Evolutionary conservation across 495 filamentous ascomycete genomes (phyloP).

Genomic region (Penicillium silybi): DNA sequence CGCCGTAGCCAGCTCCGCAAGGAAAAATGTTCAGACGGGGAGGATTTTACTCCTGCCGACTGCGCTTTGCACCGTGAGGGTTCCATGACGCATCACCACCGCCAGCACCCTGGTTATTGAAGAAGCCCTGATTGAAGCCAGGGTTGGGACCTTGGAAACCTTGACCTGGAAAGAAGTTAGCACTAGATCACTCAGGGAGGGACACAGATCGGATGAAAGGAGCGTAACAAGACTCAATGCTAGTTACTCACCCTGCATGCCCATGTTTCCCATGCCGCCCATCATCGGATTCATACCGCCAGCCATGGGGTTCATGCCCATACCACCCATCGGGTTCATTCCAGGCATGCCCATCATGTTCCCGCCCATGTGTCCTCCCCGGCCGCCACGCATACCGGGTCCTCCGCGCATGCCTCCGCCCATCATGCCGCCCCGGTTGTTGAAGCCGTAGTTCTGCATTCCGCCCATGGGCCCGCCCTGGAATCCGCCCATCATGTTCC

Average conservation of each 20-base stretch:
- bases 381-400: conserved; percentile 66
- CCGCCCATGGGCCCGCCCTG: conserved; percentile 46
- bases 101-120: conserved; percentile 55
- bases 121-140: conserved; percentile 73
- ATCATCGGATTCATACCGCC: conserved; percentile 49
- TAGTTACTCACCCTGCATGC: conserved; percentile 52
- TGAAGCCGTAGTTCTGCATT: conserved; percentile 59
- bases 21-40: not conserved
- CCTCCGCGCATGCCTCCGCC: conserved; percentile 65
- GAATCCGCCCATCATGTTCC: conserved; percentile 59
- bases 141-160: conserved; percentile 65
- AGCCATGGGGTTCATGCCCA: conserved; percentile 62
- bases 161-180: conserved; percentile 23
- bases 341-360: conserved; percentile 53
- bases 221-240: not conserved
- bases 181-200: not conserved
- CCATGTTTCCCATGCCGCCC: conserved; percentile 55
- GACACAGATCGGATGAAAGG: not conserved
- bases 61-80: conserved; percentile 78
- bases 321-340: conserved; percentile 54
- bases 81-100: conserved; percentile 66
- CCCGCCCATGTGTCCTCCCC: conserved; percentile 55
- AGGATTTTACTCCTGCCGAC: conserved; percentile 57
- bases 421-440: conserved; percentile 63
- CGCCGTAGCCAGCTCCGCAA: conserved; percentile 10